Evolutionary conservation across 345 rosid genomes (phyloP).

Genomic region (Euclidium syriacum): DNA sequence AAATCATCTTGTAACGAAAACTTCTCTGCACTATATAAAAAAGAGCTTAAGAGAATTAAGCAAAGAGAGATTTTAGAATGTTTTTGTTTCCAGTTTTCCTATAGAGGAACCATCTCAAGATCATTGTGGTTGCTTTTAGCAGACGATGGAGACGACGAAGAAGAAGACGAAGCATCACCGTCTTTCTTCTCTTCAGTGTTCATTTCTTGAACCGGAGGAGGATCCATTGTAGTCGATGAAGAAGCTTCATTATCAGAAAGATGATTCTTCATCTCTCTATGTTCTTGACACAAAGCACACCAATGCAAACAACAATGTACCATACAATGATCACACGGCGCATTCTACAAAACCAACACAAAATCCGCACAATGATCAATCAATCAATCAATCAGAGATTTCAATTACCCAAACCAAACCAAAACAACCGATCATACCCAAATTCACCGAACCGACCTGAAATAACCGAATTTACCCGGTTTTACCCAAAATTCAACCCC

Average conservation of each 20-base stretch:
- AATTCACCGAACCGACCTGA: no score
- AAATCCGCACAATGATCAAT: background rate
- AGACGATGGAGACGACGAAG: constrained; percentile 36
- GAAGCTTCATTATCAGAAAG: constrained; percentile 45
- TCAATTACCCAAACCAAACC: no score
- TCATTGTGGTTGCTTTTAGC: constrained; percentile 33
- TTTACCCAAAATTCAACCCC: no score
- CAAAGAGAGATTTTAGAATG: background rate
- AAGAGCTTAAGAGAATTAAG: constrained; percentile 19
- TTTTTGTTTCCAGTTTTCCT: no score
- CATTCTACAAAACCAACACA: constrained; percentile 59
- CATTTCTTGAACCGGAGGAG: constrained; percentile 83
- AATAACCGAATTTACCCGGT: no score
- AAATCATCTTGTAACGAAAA: constrained; percentile 23
- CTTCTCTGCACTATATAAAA: constrained; percentile 11
- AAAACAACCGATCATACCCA: no score
- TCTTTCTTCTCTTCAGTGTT: constrained; percentile 35
- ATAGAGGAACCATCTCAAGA: constrained; percentile 52
- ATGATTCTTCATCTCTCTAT: constrained; percentile 86
- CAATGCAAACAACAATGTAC: constrained; percentile 87
- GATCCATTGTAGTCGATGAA: constrained; percentile 46
- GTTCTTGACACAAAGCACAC: constrained; percentile 95
- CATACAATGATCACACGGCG: constrained; percentile 78
- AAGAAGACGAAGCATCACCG: constrained; percentile 16
- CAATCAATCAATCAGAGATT: no score